Percentiles rank a stretch among this genome's conserved stretches.
These are phyloP conservation scores for Kwoniella heveanensis DNA, from an alignment of 768 basidiomycete genomes.

Conservation along the genomic window DNA sequence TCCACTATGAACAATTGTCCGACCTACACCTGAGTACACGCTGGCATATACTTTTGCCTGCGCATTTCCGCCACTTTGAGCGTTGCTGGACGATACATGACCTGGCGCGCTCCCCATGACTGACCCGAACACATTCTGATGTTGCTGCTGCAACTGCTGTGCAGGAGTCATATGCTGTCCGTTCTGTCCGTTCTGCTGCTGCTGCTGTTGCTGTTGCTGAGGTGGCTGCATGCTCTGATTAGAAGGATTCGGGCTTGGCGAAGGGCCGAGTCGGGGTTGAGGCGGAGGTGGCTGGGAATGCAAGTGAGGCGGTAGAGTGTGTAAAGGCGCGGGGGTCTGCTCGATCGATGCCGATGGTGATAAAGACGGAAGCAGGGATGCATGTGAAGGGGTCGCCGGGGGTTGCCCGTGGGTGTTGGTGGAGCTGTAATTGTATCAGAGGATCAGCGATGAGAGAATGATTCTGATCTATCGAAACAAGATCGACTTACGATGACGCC, in stretches of 20 bases:
- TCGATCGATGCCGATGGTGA: constrained; percentile 29
- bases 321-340: constrained; percentile 31
- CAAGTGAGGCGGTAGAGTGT: constrained; percentile 30
- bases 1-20: not conserved
- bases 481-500: constrained; percentile 13
- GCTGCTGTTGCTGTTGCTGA: constrained; percentile 11
- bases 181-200: constrained; percentile 16
- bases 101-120: constrained; percentile 32
- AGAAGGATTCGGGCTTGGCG: not conserved
- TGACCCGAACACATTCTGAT: constrained; percentile 35
- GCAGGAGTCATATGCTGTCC: constrained; percentile 17
- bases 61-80: constrained; percentile 18
- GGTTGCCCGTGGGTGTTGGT: constrained; percentile 8
- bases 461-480: no score
- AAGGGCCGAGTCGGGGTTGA: constrained; percentile 21
- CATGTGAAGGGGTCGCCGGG: constrained; percentile 34
- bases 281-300: constrained; percentile 25
- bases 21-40: constrained; percentile 55
- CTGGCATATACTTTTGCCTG: constrained; percentile 53
- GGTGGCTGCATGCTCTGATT: constrained; percentile 13
- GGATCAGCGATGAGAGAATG: not conserved
- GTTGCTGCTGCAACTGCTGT: constrained; percentile 34
- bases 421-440: constrained; percentile 2
- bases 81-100: constrained; percentile 16
- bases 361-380: constrained; percentile 31